These are phyloP conservation scores for Strigomonas oncopelti DNA, from an alignment of 208 protist genomes.

Conservation along the genomic window DNA sequence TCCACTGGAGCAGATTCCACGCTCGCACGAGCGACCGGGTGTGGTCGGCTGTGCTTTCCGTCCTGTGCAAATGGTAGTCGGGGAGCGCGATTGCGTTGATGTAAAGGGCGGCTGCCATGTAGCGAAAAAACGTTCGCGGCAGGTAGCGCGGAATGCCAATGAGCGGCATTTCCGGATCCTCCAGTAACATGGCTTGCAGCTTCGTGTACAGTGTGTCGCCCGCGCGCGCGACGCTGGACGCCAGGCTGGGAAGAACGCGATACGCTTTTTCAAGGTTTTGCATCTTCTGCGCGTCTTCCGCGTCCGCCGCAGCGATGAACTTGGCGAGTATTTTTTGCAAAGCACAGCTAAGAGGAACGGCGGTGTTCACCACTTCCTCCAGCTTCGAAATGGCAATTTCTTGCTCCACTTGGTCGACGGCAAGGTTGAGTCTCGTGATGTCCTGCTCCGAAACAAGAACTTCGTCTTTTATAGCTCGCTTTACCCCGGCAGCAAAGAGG, in stretches of 20 bases:
- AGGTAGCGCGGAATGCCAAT: conserved; percentile 22
- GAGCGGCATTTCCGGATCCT: conserved; percentile 19
- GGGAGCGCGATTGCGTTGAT: conserved; percentile 41
- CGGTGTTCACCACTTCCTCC: conserved; percentile 17
- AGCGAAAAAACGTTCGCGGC: conserved; percentile 23
- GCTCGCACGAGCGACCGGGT: conserved; percentile 36
- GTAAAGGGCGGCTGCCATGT: conserved; percentile 30
- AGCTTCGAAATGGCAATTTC: conserved; percentile 20
- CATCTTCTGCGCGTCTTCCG: conserved; percentile 12
- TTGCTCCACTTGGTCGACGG: conserved; percentile 15
- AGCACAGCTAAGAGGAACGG: conserved; percentile 16
- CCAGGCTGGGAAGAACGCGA: conserved; percentile 1
- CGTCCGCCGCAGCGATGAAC: conserved; percentile 17
- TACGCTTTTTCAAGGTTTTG: conserved; percentile 10
- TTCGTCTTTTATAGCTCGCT: neutral
- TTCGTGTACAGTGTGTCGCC: conserved; percentile 31
- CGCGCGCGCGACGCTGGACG: conserved; percentile 10
- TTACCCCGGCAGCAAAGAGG: neutral
- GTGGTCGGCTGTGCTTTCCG: conserved; percentile 37
- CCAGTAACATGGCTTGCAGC: conserved; percentile 36
- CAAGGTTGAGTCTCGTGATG: conserved; percentile 14
- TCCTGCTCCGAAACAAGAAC: conserved; percentile 19
- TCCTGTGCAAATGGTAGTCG: conserved; percentile 60
- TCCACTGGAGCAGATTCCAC: conserved; percentile 48
- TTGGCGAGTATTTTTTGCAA: conserved; percentile 23